Evolutionary conservation across 163 green algal species (phyloP).

Genomic region (Trebouxiophyceae sp.): DNA sequence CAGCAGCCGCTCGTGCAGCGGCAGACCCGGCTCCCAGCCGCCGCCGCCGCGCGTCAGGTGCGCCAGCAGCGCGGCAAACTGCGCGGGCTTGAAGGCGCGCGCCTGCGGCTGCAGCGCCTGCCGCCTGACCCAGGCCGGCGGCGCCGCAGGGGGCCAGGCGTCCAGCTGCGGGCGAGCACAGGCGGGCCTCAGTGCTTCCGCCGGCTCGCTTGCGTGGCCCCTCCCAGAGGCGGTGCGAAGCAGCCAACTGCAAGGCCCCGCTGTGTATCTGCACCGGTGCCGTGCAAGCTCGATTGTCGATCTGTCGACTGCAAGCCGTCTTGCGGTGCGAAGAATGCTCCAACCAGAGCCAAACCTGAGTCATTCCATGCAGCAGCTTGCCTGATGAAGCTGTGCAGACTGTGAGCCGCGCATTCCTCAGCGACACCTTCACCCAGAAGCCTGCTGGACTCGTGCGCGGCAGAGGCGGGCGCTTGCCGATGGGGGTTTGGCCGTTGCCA

Average conservation of each 20-base stretch:
- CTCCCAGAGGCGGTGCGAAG: not conserved
- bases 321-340: too few species aligned
- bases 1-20: not conserved
- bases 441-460: too few species aligned
- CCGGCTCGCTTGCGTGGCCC: not conserved
- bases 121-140: slow-evolving; percentile 5
- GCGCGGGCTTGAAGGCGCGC: slow-evolving; percentile 9
- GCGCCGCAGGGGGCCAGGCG: slow-evolving; percentile 28
- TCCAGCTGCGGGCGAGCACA: too few species aligned
- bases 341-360: too few species aligned
- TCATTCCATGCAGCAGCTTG: not conserved
- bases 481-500: not conserved
- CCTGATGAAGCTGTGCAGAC: not conserved
- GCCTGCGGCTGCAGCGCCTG: slow-evolving; percentile 13
- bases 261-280: too few species aligned
- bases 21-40: not conserved
- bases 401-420: not conserved
- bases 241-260: too few species aligned
- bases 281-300: not conserved
- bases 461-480: not conserved
- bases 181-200: not conserved
- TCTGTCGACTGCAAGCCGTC: too few species aligned
- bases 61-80: not conserved
- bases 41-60: slow-evolving; percentile 3
- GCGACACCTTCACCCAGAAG: too few species aligned